Base-by-base conservation (phyloP, 2,329 filamentous ascomycete species). In the Stenocarpella maydis region DNA sequence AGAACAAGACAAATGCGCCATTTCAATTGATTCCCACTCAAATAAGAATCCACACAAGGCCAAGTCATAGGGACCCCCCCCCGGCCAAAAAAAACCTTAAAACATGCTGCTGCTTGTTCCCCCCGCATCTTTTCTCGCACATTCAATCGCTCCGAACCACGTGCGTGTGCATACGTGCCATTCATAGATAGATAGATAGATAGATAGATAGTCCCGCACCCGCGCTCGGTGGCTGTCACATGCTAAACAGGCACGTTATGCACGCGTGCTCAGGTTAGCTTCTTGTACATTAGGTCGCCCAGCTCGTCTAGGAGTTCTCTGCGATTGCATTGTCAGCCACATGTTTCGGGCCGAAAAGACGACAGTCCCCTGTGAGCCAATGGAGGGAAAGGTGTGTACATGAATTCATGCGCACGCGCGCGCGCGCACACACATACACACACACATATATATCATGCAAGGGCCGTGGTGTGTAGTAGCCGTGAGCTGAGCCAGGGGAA, bases 281-380 rank as follows among this genome's bases (percentile, higher is more conserved):
- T 83, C 79, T 83, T 83, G n/a, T 77, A 80, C 79, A 85, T 86
- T 76, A 92, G 76, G 61, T 84, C 85, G 0, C 85, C 85, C 77
- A 97, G 83, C 83, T 98, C 96, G 76, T 98, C 94, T 71, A 99
- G 81, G 75, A 98, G 80, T 74, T 93, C 90, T 10, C 58, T 63
- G n/a, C 24, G 31, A 37, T 24, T 24, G 7, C 1, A 34, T 17
- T 24, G 43, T 63, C 14, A 63, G 58, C 28, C 6, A 37, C 24
- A 10, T 0, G 26, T 34, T 4, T 2, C 50, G 10, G 6, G 15
- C 9, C 28, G 2, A 21, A 41, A 37, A 15, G 31, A 17, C 1
- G 50, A n/a, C 15, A 19, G 7, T 52, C 31, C 15, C 26, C 4
- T 14, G 12, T 1, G 3, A 24, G 10, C 31, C 21, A 12, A 12